Percentiles rank a stretch among this genome's conserved stretches.
Conservation (phyloP, 805 yeast genomes). For the Candida easanensis region DNA sequence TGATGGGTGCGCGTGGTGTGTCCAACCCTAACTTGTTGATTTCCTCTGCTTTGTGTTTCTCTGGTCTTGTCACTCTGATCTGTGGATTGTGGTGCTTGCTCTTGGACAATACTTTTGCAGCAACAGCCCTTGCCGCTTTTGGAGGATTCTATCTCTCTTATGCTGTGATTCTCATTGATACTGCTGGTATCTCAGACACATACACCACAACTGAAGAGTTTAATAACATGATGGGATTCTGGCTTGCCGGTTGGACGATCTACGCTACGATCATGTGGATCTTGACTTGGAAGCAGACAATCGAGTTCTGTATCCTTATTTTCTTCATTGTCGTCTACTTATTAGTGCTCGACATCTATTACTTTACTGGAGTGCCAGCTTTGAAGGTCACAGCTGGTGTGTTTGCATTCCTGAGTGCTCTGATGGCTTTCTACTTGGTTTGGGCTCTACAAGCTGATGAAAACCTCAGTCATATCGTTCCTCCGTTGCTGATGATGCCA, state of each 20-base stretch:
- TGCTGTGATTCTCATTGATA: conserved; percentile 42
- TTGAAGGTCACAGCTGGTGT: conserved; percentile 47
- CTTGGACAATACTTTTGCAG: conserved; percentile 55
- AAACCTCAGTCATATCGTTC: conserved; percentile 10
- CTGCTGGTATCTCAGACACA: conserved; percentile 40
- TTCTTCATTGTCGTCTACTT: conserved; percentile 16
- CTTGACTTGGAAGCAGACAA: conserved; percentile 49
- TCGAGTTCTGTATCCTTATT: conserved; percentile 37
- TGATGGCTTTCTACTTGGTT: conserved; percentile 45
- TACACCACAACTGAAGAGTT: conserved; percentile 38
- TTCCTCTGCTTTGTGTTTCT: conserved; percentile 45
- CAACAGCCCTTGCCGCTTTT: conserved; percentile 48
- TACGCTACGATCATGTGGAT: conserved; percentile 45
- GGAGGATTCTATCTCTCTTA: conserved; percentile 56
- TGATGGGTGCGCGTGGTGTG: conserved; percentile 47
- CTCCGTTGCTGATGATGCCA: conserved; percentile 17
- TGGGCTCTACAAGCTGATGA: conserved; percentile 40
- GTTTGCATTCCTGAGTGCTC: conserved; percentile 41
- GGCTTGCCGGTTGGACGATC: conserved; percentile 49
- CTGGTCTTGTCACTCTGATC: conserved; percentile 48
- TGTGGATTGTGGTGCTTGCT: conserved; percentile 51
- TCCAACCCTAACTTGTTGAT: conserved; percentile 40
- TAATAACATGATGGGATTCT: conserved; percentile 45
- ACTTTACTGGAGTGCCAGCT: conserved; percentile 35
- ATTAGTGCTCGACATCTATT: conserved; percentile 42